These are phyloP conservation scores for Ophiostoma ips DNA, from an alignment of 2,329 filamentous ascomycete species.

Conservation along the genomic window DNA sequence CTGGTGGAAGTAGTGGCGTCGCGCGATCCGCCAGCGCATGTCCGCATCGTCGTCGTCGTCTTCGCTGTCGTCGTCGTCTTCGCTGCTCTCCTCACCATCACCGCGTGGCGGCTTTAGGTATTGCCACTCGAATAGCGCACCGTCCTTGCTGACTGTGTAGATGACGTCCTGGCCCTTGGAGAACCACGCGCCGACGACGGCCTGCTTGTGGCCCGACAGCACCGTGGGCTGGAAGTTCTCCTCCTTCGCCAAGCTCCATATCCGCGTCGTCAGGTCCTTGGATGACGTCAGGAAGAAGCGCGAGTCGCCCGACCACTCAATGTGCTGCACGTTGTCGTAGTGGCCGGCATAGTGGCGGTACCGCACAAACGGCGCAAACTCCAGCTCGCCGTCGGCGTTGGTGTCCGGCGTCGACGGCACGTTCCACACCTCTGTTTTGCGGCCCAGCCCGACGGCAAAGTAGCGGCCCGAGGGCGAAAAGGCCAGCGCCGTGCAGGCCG, in stretches of 20 bases:
- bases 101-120: conserved; percentile 45
- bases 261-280: conserved; percentile 80
- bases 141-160: conserved; percentile 92
- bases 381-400: conserved; percentile 64
- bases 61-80: conserved; percentile 43
- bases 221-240: conserved; percentile 83
- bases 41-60: conserved; percentile 47
- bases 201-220: conserved; percentile 79
- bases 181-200: conserved; percentile 91
- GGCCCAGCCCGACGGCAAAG: conserved; percentile 78
- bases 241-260: conserved; percentile 86
- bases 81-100: conserved; percentile 27
- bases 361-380: conserved; percentile 88
- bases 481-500: conserved; percentile 65
- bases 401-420: conserved; percentile 81
- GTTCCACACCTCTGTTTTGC: conserved; percentile 89
- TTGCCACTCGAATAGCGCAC: conserved; percentile 89
- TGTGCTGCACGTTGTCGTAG: conserved; percentile 71
- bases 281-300: conserved; percentile 87
- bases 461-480: conserved; percentile 86
- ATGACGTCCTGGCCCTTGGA: conserved; percentile 89
- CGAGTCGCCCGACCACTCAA: conserved; percentile 94
- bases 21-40: conserved; percentile 79
- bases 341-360: conserved; percentile 79
- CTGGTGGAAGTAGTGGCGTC: conserved; percentile 89